Base-by-base conservation (phyloP, 1,284 basidiomycete genomes). In the Malassezia sp. region DNA sequence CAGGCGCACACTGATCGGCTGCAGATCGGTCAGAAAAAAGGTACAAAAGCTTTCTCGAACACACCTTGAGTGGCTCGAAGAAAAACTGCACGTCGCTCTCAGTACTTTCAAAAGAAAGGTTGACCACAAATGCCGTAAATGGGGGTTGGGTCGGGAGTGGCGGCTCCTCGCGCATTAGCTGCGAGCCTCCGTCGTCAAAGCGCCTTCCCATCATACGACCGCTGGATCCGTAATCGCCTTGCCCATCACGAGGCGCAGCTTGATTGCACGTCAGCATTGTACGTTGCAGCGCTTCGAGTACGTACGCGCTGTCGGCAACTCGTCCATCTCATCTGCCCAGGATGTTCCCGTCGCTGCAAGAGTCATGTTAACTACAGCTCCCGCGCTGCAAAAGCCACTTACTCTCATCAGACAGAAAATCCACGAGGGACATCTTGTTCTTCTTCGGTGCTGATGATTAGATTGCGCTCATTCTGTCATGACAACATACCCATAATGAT, bases 111-210 rank as follows among this genome's bases (percentile, higher is more conserved):
- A 95, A 97, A 3, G 87, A 78, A 42, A 99, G 76, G 73, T 97
- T 97, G 46, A 91, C 93, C 57, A 97, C 78, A 62, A 89, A 97
- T 7, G 86, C 90, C 29, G 90, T 97, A 74, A 80, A 99, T 10
- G 93, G 93, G 12, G 93, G 87, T 53, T 80, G 79, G 38, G 85
- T 85, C n/a, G 93, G 93, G 28, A 97, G 73, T 23, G 93, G 90
- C 12, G 96, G 75, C 70, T 97, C 91, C 66, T 90, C 87, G 53
- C 89, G 81, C 38, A 79, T 56, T 24, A 62, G 55, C 42, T 47
- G 53, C 30, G 51, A 44, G n/a, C 54, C 44, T 17, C 56, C 56
- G 15, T 57, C 53, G 30, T 62, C 60, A 29, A 56, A 59, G 35
- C 55, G 42, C 21, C 36, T 42, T 17, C 52, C 36, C 17, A 23